phyloP scores from a whole-genome alignment of 768 basidiomycete species.

The Xerocomellus chrysenteron region DNA sequence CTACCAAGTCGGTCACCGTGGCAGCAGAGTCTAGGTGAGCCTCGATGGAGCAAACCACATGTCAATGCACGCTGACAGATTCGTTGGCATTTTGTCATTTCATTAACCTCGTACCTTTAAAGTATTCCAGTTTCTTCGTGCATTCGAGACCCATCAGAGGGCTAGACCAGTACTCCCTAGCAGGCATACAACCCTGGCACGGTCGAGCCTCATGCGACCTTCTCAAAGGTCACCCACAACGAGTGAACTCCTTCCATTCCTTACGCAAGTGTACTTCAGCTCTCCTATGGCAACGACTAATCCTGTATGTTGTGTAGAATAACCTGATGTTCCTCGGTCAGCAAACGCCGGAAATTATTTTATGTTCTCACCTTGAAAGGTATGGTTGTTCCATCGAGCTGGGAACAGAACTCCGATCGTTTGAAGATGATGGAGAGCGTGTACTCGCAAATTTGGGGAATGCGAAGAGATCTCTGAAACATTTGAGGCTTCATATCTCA shows the following conservation, averaged over 20 bases:
- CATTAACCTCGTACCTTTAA: slow-evolving; percentile 40
- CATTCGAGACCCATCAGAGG: slow-evolving; percentile 37
- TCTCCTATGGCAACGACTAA: not conserved
- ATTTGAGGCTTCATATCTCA: slow-evolving; percentile 32
- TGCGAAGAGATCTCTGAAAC: slow-evolving; percentile 29
- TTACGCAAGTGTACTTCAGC: slow-evolving; percentile 18
- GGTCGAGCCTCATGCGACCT: slow-evolving; percentile 15
- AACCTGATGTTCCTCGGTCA: slow-evolving; percentile 23
- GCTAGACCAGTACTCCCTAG: slow-evolving; percentile 25
- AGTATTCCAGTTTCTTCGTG: slow-evolving; percentile 39
- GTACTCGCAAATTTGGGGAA: slow-evolving; percentile 38
- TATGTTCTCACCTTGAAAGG: slow-evolving; percentile 19
- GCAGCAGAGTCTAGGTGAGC: slow-evolving; percentile 39
- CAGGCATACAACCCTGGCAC: slow-evolving; percentile 35
- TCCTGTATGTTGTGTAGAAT: slow-evolving; percentile 1
- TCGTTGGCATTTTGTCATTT: not conserved
- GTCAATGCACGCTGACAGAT: not conserved
- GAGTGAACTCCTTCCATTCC: slow-evolving; percentile 28
- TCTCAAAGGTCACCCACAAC: not conserved
- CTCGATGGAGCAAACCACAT: not conserved
- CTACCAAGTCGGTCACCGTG: slow-evolving; percentile 39
- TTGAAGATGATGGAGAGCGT: slow-evolving; percentile 37
- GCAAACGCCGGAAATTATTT: slow-evolving; percentile 28
- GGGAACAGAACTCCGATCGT: slow-evolving; percentile 45
- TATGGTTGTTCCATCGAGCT: slow-evolving; percentile 37